A percentile compares a stretch with the other conserved stretches of the same genome.
Conservation (phyloP, 2,329 filamentous ascomycete genomes). For the Aschersonia sp. region DNA sequence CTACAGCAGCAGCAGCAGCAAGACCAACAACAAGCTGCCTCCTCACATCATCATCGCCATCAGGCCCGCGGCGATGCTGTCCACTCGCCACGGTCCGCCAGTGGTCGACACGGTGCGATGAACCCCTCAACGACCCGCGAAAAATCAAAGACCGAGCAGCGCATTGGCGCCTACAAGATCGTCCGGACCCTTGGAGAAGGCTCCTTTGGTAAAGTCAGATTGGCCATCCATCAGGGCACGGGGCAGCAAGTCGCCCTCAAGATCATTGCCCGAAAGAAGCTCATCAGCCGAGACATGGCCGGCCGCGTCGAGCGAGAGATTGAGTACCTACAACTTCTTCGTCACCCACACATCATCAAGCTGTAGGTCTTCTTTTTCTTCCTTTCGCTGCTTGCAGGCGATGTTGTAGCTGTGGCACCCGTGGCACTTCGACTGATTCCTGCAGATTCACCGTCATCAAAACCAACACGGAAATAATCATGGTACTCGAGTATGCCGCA, state of each 20-base stretch:
- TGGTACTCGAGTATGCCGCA: conserved; percentile 96
- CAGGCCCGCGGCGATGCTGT: conserved; percentile 8
- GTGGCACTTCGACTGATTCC: background rate
- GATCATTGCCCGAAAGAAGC: conserved; percentile 91
- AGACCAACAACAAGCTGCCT: conserved; percentile 7
- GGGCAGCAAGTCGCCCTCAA: conserved; percentile 94
- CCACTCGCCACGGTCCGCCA: conserved; percentile 11
- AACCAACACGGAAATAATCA: conserved; percentile 86
- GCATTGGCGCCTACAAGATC: conserved; percentile 84
- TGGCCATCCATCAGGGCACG: conserved; percentile 83
- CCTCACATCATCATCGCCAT: conserved; percentile 11
- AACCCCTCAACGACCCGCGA: conserved; percentile 19
- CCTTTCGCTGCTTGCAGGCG: background rate
- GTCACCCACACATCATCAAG: conserved; percentile 98
- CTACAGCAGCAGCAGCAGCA: conserved; percentile 18
- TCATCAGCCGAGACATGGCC: conserved; percentile 96
- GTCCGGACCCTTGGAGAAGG: conserved; percentile 87
- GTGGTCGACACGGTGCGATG: conserved; percentile 18
- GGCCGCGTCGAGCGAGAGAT: conserved; percentile 96
- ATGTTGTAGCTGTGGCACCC: background rate
- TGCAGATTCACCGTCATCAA: conserved; percentile 88
- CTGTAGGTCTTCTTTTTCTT: conserved; percentile 42
- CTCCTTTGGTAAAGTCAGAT: conserved; percentile 96
- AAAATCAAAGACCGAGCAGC: conserved; percentile 56
- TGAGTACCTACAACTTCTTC: conserved; percentile 86